Evolutionary conservation across 805 yeast species (phyloP).

Genomic region (Clavispora carvajalis): DNA sequence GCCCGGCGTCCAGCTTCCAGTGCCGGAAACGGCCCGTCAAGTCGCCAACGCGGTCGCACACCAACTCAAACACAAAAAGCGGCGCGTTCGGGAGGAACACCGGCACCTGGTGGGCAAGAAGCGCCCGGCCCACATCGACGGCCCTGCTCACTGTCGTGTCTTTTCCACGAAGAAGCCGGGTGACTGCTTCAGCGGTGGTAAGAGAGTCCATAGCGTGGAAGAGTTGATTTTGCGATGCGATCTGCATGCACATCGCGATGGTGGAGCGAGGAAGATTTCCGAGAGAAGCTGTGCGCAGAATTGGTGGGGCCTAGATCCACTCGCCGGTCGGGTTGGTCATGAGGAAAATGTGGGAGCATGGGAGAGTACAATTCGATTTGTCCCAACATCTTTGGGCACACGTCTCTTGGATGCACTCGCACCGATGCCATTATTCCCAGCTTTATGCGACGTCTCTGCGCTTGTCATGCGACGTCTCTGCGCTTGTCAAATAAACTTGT

Average conservation of each 20-base stretch:
- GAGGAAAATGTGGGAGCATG: too few relatives aligned
- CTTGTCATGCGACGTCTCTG: too few relatives aligned
- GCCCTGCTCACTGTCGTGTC: constrained; percentile 40
- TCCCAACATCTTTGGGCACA: too few relatives aligned
- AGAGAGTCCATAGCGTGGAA: constrained; percentile 3
- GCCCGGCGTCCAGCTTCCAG: constrained; percentile 37
- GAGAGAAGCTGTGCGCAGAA: too few relatives aligned
- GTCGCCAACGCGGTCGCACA: constrained; percentile 58
- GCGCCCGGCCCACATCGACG: constrained; percentile 23
- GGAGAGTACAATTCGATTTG: too few relatives aligned
- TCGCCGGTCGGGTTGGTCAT: too few relatives aligned
- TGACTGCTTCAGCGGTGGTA: constrained; percentile 41
- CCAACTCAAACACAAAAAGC: constrained; percentile 50
- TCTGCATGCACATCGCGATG: neutral
- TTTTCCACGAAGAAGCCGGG: constrained; percentile 55
- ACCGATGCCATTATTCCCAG: too few relatives aligned
- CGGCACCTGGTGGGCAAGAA: constrained; percentile 26
- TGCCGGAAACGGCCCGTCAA: constrained; percentile 28
- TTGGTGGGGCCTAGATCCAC: too few relatives aligned
- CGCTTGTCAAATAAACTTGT: too few relatives aligned
- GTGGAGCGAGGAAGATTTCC: neutral
- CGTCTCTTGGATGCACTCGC: too few relatives aligned
- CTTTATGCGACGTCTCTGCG: too few relatives aligned
- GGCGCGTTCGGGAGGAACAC: constrained; percentile 53
- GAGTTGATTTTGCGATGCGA: neutral